Conservation (phyloP, 2,329 filamentous ascomycete species). For the Helotiales sp. region DNA sequence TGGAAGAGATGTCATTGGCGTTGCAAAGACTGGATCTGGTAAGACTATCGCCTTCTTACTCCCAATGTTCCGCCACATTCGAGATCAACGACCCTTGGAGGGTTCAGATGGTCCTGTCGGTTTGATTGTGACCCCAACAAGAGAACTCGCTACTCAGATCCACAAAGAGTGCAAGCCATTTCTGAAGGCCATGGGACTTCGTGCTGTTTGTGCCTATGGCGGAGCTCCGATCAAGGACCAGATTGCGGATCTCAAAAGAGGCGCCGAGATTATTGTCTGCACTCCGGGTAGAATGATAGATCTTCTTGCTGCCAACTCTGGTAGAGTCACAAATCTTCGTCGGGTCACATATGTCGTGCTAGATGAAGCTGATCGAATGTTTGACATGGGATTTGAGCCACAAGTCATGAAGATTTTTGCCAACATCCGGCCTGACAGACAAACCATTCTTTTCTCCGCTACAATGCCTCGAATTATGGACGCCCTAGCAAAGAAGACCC, state of each 20-base stretch:
- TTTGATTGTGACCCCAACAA: slow-evolving; percentile 90
- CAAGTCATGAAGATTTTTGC: slow-evolving; percentile 96
- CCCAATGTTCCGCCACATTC: slow-evolving; percentile 98
- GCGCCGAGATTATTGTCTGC: slow-evolving; percentile 92
- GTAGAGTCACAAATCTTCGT: slow-evolving; percentile 88
- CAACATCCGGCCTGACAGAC: slow-evolving; percentile 88
- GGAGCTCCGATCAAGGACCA: slow-evolving; percentile 97
- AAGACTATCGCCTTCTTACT: slow-evolving; percentile 96
- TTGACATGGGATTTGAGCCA: slow-evolving; percentile 99
- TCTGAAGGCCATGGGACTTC: slow-evolving; percentile 81
- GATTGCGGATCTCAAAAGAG: slow-evolving; percentile 94
- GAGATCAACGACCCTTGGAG: slow-evolving; percentile 83
- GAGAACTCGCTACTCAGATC: slow-evolving; percentile 93
- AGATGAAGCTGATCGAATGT: slow-evolving; percentile 98
- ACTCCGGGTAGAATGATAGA: slow-evolving; percentile 97
- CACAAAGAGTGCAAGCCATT: slow-evolving; percentile 95
- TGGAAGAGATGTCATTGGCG: slow-evolving; percentile 91
- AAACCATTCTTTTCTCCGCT: slow-evolving; percentile 94
- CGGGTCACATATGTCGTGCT: slow-evolving; percentile 93
- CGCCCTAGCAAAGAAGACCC: slow-evolving; percentile 83
- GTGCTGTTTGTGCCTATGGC: slow-evolving; percentile 91
- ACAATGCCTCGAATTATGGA: slow-evolving; percentile 96
- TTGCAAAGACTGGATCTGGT: slow-evolving; percentile 96
- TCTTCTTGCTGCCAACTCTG: slow-evolving; percentile 88
- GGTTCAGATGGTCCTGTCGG: slow-evolving; percentile 86